Percentiles rank a stretch among this genome's conserved stretches.
Evolutionary conservation across 306 rosid genomes (phyloP).

Genomic region (Heteromeles arbutifolia): DNA sequence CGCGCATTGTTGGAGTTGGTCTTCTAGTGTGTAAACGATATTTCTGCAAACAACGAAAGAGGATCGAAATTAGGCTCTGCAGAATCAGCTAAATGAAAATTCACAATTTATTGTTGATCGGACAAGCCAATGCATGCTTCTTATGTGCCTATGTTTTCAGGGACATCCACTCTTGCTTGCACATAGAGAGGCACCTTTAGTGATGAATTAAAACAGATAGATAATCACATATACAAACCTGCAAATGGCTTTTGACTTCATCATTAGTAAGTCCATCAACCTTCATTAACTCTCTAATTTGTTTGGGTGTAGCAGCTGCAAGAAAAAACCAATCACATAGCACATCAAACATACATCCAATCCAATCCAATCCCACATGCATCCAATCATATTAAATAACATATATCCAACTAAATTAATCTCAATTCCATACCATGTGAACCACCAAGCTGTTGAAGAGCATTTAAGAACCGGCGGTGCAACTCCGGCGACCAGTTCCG

Average conservation of each 20-base stretch:
- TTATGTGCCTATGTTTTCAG: background rate
- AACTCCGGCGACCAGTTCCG: constrained; percentile 89
- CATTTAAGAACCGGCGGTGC: constrained; percentile 69
- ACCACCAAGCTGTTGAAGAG: constrained; percentile 91
- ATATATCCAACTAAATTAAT: background rate
- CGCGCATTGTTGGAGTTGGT: constrained; percentile 45
- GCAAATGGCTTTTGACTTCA: constrained; percentile 93
- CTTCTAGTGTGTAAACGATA: constrained; percentile 77
- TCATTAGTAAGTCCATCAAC: constrained; percentile 96
- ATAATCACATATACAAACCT: constrained; percentile 39
- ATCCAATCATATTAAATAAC: background rate
- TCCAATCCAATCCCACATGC: background rate
- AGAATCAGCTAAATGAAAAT: background rate
- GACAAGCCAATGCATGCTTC: background rate
- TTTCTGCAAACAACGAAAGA: constrained; percentile 41
- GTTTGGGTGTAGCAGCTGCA: constrained; percentile 88
- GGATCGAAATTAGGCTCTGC: background rate
- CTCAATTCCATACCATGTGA: constrained; percentile 44
- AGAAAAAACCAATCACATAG: constrained; percentile 10
- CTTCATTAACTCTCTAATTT: constrained; percentile 84
- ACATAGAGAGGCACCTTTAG: background rate
- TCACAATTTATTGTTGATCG: background rate
- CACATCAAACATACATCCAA: background rate
- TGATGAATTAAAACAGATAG: background rate
- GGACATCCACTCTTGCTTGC: background rate